A percentile compares a stretch with the other conserved stretches of the same genome.
Conservation (phyloP, 345 rosid species). For the Euphorbia pulcherrima region DNA sequence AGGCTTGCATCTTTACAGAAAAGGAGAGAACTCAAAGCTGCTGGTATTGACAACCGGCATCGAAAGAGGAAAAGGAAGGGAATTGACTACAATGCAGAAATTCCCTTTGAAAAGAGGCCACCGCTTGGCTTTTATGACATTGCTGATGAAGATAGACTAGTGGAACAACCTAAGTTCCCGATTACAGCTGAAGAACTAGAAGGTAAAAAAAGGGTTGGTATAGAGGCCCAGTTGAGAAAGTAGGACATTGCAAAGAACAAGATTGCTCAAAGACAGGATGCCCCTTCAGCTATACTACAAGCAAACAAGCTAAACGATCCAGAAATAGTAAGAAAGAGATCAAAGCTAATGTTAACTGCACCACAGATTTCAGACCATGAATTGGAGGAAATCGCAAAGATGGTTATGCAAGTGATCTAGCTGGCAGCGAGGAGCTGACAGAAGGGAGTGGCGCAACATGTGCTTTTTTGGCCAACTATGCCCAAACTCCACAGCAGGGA, state of each 20-base stretch:
- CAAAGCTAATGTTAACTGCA: slow-evolving; percentile 93
- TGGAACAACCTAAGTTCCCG: slow-evolving; percentile 75
- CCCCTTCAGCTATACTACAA: slow-evolving; percentile 89
- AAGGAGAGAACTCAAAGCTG: slow-evolving; percentile 95
- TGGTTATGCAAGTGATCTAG: slow-evolving; percentile 93
- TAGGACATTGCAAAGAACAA: slow-evolving; percentile 83
- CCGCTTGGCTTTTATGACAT: slow-evolving; percentile 92
- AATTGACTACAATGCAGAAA: slow-evolving; percentile 92
- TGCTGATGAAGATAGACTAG: slow-evolving; percentile 79
- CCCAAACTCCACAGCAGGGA: slow-evolving; percentile 79
- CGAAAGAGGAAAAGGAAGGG: slow-evolving; percentile 90
- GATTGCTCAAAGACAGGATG: slow-evolving; percentile 92
- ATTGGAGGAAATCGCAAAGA: slow-evolving; percentile 93
- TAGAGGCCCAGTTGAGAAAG: slow-evolving; percentile 80
- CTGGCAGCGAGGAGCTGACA: slow-evolving; percentile 73
- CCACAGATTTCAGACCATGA: slow-evolving; percentile 97
- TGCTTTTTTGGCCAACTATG: slow-evolving; percentile 89
- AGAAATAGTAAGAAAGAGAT: slow-evolving; percentile 86
- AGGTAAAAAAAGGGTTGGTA: slow-evolving; percentile 84
- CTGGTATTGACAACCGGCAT: slow-evolving; percentile 80
- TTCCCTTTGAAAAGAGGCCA: slow-evolving; percentile 95
- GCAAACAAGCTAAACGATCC: slow-evolving; percentile 98
- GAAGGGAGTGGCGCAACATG: slow-evolving; percentile 93
- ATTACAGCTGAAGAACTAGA: slow-evolving; percentile 93
- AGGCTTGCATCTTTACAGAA: slow-evolving; percentile 99